Evolutionary conservation across 2,329 filamentous ascomycete genomes (phyloP).

Genomic region (Penicillium sp.): DNA sequence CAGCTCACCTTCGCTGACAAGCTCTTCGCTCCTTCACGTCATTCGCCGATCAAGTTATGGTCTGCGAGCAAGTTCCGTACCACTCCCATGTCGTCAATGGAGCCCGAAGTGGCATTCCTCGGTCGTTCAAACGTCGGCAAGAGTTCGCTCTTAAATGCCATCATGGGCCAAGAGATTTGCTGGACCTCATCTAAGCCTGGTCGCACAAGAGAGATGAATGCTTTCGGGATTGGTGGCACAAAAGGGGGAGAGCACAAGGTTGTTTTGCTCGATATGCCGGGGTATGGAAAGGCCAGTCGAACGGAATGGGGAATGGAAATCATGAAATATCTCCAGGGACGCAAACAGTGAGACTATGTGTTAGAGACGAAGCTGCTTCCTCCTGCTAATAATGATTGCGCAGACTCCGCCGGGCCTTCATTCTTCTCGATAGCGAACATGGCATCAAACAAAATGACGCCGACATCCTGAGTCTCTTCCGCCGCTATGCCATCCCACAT

Average conservation of each 20-base stretch:
- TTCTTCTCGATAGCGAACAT: slow-evolving; percentile 59
- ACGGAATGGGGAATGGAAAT: slow-evolving; percentile 61
- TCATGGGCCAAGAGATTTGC: slow-evolving; percentile 50
- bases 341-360: slow-evolving; percentile 49
- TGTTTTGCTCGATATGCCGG: slow-evolving; percentile 64
- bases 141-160: slow-evolving; percentile 59
- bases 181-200: slow-evolving; percentile 56
- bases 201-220: slow-evolving; percentile 60
- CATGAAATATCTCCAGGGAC: slow-evolving; percentile 58
- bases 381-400: neutral
- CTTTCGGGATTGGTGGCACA: slow-evolving; percentile 55
- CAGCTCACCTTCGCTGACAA: slow-evolving; percentile 45
- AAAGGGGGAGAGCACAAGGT: slow-evolving; percentile 44
- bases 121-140: slow-evolving; percentile 68
- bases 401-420: slow-evolving; percentile 55
- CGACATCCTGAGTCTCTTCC: slow-evolving; percentile 52
- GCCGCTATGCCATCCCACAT: slow-evolving; percentile 53
- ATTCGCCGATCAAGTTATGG: slow-evolving; percentile 53
- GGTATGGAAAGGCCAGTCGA: slow-evolving; percentile 59
- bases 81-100: slow-evolving; percentile 48
- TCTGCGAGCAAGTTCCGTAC: slow-evolving; percentile 55
- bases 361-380: too few species aligned
- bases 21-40: slow-evolving; percentile 44
- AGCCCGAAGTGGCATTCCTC: slow-evolving; percentile 61
- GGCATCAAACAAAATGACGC: slow-evolving; percentile 58